These are phyloP conservation scores for Shiraia bambusicola DNA, from an alignment of 2,329 filamentous ascomycete genomes.

Conservation along the genomic window DNA sequence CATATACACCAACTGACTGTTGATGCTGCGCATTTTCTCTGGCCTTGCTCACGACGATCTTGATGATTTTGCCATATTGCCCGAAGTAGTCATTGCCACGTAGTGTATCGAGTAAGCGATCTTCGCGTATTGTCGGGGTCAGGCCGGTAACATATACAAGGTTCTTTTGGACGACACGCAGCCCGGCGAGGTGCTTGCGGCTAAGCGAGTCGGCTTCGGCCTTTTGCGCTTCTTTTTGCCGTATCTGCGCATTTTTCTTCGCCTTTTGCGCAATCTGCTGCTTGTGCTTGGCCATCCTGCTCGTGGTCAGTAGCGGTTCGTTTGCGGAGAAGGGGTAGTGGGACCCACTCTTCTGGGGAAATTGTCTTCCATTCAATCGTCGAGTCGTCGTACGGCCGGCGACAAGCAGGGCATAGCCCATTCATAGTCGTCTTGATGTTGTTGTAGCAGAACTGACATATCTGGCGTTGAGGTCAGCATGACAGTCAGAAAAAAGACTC, in stretches of 20 bases:
- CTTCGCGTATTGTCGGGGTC: slow-evolving; percentile 87
- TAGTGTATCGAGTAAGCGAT: slow-evolving; percentile 86
- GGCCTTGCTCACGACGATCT: slow-evolving; percentile 96
- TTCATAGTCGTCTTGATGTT: slow-evolving; percentile 99
- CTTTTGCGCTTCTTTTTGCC: slow-evolving; percentile 94
- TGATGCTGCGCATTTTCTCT: slow-evolving; percentile 71
- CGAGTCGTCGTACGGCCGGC: slow-evolving; percentile 92
- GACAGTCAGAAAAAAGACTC: slow-evolving; percentile 9
- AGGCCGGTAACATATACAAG: slow-evolving; percentile 96
- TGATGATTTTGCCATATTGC: slow-evolving; percentile 97
- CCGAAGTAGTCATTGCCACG: slow-evolving; percentile 93
- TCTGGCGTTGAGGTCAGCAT: slow-evolving; percentile 50
- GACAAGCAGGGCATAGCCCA: slow-evolving; percentile 93
- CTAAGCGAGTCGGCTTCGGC: slow-evolving; percentile 94
- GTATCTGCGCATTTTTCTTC: slow-evolving; percentile 85
- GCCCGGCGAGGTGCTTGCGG: slow-evolving; percentile 91
- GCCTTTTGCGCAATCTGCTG: slow-evolving; percentile 78
- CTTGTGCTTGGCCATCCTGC: slow-evolving; percentile 71
- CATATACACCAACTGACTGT: slow-evolving; percentile 92
- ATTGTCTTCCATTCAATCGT: slow-evolving; percentile 97
- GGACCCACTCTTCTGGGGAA: slow-evolving; percentile 85
- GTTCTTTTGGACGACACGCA: slow-evolving; percentile 97
- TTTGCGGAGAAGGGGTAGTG: slow-evolving; percentile 14
- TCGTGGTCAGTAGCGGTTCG: slow-evolving; percentile 22
- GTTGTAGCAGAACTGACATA: slow-evolving; percentile 99